phyloP scores from a whole-genome alignment of 2,329 filamentous ascomycete species.

The Xylariaceae sp. region DNA sequence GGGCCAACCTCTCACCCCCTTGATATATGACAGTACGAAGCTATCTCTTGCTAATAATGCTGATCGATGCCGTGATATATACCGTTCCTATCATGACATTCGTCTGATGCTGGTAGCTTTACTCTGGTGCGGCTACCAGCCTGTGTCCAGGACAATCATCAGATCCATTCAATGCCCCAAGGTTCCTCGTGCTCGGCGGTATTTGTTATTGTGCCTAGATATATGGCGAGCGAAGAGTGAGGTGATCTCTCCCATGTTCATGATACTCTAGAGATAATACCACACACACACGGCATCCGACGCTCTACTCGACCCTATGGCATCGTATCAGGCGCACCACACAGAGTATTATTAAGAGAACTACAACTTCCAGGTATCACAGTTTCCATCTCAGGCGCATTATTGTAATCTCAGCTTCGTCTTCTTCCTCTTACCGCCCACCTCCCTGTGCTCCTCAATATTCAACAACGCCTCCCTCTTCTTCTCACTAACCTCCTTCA shows the following conservation, averaged over 20 bases:
- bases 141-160: too few species aligned
- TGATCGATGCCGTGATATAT: too few species aligned
- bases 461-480: constrained; percentile 87
- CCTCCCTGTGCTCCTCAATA: constrained; percentile 87
- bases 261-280: neutral
- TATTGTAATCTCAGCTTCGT: constrained; percentile 44
- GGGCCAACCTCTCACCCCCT: neutral
- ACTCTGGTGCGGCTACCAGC: too few species aligned
- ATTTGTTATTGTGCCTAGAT: too few species aligned
- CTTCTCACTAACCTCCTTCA: constrained; percentile 92
- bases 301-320: neutral
- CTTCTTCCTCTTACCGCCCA: constrained; percentile 74
- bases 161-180: too few species aligned
- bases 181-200: too few species aligned
- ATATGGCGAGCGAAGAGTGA: too few species aligned
- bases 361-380: neutral
- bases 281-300: neutral
- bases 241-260: too few species aligned
- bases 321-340: neutral
- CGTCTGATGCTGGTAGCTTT: too few species aligned
- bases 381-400: neutral
- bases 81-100: too few species aligned
- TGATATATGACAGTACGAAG: neutral
- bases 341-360: neutral
- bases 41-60: too few species aligned